Evolutionary conservation across 164 flowering plant genomes (phyloP).

Genomic region (Macadamia integrifolia): DNA sequence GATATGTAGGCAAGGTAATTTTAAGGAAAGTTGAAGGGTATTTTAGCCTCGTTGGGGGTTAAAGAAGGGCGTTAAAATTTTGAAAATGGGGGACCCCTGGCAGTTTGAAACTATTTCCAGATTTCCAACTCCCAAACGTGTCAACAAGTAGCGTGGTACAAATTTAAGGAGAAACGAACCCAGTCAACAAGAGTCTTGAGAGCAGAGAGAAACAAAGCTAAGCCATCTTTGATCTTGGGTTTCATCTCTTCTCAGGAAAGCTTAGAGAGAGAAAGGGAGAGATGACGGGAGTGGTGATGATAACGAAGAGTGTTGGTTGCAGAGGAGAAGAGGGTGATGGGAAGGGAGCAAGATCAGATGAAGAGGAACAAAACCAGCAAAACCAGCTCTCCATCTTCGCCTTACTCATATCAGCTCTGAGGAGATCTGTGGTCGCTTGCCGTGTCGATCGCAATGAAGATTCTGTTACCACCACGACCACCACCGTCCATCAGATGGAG

Average conservation of each 20-base stretch:
- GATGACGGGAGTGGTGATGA: constrained; percentile 70
- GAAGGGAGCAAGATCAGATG: constrained; percentile 24
- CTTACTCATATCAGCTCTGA: constrained; percentile 55
- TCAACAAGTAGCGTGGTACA: too few species aligned
- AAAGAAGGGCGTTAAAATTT: constrained; percentile 26
- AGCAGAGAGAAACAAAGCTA: too few species aligned
- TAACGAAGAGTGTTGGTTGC: constrained; percentile 54
- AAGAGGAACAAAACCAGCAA: constrained; percentile 20
- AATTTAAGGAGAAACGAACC: too few species aligned
- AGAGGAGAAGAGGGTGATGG: constrained; percentile 33
- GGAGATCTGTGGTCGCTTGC: constrained; percentile 86
- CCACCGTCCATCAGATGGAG: constrained; percentile 58
- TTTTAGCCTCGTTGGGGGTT: background rate
- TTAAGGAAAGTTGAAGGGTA: background rate
- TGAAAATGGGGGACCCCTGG: constrained; percentile 50
- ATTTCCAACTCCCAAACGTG: too few species aligned
- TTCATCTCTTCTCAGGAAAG: too few species aligned
- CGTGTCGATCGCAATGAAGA: constrained; percentile 58
- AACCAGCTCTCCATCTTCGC: constrained; percentile 61
- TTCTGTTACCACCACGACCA: constrained; percentile 19
- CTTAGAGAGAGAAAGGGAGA: constrained; percentile 20
- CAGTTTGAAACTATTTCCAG: too few species aligned
- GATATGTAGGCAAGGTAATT: too few species aligned
- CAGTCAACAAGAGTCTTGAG: too few species aligned
- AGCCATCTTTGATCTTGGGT: too few species aligned